phyloP scores from a whole-genome alignment of 2,329 filamentous ascomycete species.

The Diaporthe caulivora region DNA sequence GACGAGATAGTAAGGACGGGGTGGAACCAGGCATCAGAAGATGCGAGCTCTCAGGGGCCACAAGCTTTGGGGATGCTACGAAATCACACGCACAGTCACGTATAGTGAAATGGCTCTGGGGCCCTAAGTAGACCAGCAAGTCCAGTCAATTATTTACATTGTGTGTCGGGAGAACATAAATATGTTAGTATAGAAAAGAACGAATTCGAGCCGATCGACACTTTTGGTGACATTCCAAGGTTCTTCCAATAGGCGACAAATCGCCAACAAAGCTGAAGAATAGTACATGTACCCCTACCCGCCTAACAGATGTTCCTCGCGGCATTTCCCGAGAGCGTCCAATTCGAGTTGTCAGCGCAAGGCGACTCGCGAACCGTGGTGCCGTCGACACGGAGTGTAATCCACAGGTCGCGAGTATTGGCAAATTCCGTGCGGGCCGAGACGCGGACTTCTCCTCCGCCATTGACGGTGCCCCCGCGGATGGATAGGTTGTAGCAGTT shows the following conservation, averaged over 20 bases:
- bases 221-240: neutral
- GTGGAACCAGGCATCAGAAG: neutral
- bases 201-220: neutral
- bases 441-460: conserved; percentile 68
- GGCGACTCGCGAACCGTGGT: conserved; percentile 66
- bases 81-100: neutral
- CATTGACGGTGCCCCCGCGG: conserved; percentile 62
- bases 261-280: neutral
- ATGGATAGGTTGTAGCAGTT: conserved; percentile 70
- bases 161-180: neutral
- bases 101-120: neutral
- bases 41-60: neutral
- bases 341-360: conserved; percentile 65
- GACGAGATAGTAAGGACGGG: no score
- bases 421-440: conserved; percentile 66
- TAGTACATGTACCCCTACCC: neutral
- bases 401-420: conserved; percentile 63
- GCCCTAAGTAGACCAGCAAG: no score
- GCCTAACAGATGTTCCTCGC: conserved; percentile 54
- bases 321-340: conserved; percentile 61
- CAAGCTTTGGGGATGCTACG: neutral
- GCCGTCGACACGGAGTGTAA: conserved; percentile 62
- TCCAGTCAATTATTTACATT: neutral
- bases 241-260: neutral
- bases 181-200: neutral